Conservation (phyloP, 179 eudicot species). For the Actinidia polygama region DNA sequence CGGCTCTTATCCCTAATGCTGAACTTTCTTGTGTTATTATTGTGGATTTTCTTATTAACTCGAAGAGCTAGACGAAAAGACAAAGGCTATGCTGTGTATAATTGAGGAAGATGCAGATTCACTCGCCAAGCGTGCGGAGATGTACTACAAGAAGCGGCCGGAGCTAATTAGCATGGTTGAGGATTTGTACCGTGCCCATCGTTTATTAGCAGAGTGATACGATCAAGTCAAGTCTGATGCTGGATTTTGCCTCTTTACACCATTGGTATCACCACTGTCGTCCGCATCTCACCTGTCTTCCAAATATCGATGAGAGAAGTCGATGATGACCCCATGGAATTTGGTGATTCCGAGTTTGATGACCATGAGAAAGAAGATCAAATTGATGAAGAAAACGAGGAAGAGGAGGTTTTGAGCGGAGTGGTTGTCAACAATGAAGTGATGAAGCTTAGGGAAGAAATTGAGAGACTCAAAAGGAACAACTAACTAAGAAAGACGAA, state of each 20-base stretch:
- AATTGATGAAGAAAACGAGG: constrained; percentile 19
- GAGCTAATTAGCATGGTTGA: constrained; percentile 83
- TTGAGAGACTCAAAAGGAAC: constrained; percentile 43
- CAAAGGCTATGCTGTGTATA: constrained; percentile 70
- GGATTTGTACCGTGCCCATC: constrained; percentile 82
- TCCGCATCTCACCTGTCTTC: constrained; percentile 40
- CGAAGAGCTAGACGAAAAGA: constrained; percentile 79
- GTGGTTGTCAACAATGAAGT: constrained; percentile 30
- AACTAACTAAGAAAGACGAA: constrained; percentile 49
- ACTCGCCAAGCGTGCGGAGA: constrained; percentile 90
- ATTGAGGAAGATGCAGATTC: constrained; percentile 96
- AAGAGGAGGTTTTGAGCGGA: constrained; percentile 25
- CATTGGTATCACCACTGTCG: no score
- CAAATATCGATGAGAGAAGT: constrained; percentile 39
- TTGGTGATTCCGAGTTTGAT: constrained; percentile 74
- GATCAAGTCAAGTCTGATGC: constrained; percentile 71
- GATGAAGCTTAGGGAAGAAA: constrained; percentile 46
- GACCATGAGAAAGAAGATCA: constrained; percentile 59
- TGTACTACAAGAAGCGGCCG: constrained; percentile 95
- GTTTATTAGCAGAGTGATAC: constrained; percentile 79
- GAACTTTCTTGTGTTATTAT: background rate
- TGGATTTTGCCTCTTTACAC: constrained; percentile 48
- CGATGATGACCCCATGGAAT: constrained; percentile 44
- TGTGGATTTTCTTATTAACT: background rate
- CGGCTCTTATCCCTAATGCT: no score